phyloP scores from a whole-genome alignment of 306 rosid genomes.

The Trifolium fragiferum region DNA sequence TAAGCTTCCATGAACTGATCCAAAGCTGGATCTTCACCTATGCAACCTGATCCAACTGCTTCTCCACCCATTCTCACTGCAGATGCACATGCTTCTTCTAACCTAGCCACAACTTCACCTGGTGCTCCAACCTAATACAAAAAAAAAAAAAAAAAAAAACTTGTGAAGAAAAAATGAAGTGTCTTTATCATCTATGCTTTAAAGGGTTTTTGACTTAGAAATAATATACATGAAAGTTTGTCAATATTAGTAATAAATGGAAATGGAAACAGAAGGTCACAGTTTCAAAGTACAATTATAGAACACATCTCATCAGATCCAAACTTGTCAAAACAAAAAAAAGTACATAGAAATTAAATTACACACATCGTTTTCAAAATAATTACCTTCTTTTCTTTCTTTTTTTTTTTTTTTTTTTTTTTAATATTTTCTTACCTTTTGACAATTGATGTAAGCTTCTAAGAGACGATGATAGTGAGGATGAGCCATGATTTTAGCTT shows the following conservation, averaged over 20 bases:
- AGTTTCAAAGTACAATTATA: constrained; percentile 29
- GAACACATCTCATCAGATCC: constrained; percentile 51
- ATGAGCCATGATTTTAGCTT: constrained; percentile 95
- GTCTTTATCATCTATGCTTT: constrained; percentile 38
- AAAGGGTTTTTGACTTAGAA: constrained; percentile 44
- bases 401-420: no score
- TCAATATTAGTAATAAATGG: constrained; percentile 14
- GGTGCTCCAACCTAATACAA: constrained; percentile 90
- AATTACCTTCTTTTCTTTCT: no score
- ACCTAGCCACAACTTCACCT: constrained; percentile 74
- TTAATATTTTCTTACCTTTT: constrained; percentile 60
- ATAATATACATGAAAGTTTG: background rate
- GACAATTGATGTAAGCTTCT: constrained; percentile 87
- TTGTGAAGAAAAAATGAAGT: background rate
- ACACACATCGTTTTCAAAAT: constrained; percentile 37
- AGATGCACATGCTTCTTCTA: constrained; percentile 76
- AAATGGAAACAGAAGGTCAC: constrained; percentile 2
- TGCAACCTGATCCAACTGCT: constrained; percentile 48
- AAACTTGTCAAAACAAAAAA: constrained; percentile 24
- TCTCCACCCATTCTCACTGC: constrained; percentile 57
- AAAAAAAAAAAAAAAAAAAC: background rate
- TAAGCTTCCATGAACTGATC: constrained; percentile 99
- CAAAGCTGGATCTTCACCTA: constrained; percentile 94
- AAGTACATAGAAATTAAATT: constrained; percentile 15
- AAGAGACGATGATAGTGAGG: constrained; percentile 96